Conservation (phyloP, 2,329 filamentous ascomycete species). For the Fusarium nurragi region DNA sequence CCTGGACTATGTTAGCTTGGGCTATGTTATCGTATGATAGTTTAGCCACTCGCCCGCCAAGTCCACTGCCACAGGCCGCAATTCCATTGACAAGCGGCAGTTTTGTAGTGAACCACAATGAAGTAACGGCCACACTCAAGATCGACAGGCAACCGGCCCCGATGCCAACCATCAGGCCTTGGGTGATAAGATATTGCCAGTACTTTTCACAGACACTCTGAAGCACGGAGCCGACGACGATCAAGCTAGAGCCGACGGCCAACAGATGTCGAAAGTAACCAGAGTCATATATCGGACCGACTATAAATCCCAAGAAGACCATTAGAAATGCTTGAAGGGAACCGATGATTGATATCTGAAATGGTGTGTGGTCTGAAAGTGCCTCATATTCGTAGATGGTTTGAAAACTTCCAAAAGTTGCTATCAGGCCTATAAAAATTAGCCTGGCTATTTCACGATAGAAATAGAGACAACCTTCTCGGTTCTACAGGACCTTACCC, state of each 20-base stretch:
- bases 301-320: conserved; percentile 38
- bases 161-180: conserved; percentile 75
- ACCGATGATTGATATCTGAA: conserved; percentile 38
- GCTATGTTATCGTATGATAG: fast-evolving
- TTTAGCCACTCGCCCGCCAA: conserved; percentile 60
- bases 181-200: conserved; percentile 83
- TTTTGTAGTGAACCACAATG: conserved; percentile 77
- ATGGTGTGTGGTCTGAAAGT: conserved; percentile 7
- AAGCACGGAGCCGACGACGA: conserved; percentile 30
- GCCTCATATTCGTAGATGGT: conserved; percentile 37
- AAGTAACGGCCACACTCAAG: conserved; percentile 76
- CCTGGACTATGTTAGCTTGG: not conserved
- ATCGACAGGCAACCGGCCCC: conserved; percentile 82
- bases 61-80: conserved; percentile 74
- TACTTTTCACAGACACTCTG: conserved; percentile 55
- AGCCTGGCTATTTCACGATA: fast-evolving
- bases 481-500: conserved; percentile 14
- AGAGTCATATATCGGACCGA: conserved; percentile 35
- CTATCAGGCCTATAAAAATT: conserved; percentile 27
- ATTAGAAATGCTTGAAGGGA: conserved; percentile 39
- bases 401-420: conserved; percentile 40
- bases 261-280: conserved; percentile 36
- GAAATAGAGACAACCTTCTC: not conserved
- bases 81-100: conserved; percentile 81
- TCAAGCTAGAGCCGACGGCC: conserved; percentile 18